Evolutionary conservation across 73 alveolate species (phyloP).

Genomic region (Halteria grandinella): DNA sequence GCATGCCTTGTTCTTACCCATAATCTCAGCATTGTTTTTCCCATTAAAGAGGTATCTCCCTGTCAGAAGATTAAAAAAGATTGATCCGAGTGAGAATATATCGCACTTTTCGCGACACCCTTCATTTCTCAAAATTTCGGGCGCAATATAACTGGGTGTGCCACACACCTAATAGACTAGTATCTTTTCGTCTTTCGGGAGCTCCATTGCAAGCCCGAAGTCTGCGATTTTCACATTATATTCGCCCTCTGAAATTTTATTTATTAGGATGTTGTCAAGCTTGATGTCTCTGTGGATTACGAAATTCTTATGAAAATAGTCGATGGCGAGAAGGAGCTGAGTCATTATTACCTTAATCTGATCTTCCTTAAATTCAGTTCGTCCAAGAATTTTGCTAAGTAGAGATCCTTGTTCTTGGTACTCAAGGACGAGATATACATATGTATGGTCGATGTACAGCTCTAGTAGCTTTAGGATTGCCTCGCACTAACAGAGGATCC

Average conservation of each 20-base stretch:
- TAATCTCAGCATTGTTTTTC: background rate
- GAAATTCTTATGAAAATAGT: conserved; percentile 8
- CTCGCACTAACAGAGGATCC: too few species aligned
- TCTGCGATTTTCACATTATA: conserved; percentile 33
- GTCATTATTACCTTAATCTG: too few species aligned
- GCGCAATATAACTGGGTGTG: conserved; percentile 23
- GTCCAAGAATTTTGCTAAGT: too few species aligned
- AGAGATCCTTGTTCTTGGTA: too few species aligned
- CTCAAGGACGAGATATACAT: too few species aligned
- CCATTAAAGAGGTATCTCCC: background rate
- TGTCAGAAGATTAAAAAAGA: conserved; percentile 5
- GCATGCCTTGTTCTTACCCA: background rate
- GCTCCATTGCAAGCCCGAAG: conserved; percentile 15
- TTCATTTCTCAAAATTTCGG: conserved; percentile 6
- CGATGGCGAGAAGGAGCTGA: background rate
- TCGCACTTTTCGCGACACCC: background rate
- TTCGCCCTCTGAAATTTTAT: conserved; percentile 1
- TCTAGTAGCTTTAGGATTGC: too few species aligned
- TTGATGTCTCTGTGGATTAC: conserved; percentile 34
- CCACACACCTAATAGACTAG: conserved; percentile 19
- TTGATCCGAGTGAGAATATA: conserved; percentile 12
- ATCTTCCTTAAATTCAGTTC: too few species aligned
- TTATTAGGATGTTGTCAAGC: conserved; percentile 11
- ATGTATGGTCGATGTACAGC: too few species aligned
- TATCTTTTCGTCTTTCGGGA: background rate